phyloP scores from a whole-genome alignment of 768 basidiomycete genomes.

The Lactarius sanguifluus region DNA sequence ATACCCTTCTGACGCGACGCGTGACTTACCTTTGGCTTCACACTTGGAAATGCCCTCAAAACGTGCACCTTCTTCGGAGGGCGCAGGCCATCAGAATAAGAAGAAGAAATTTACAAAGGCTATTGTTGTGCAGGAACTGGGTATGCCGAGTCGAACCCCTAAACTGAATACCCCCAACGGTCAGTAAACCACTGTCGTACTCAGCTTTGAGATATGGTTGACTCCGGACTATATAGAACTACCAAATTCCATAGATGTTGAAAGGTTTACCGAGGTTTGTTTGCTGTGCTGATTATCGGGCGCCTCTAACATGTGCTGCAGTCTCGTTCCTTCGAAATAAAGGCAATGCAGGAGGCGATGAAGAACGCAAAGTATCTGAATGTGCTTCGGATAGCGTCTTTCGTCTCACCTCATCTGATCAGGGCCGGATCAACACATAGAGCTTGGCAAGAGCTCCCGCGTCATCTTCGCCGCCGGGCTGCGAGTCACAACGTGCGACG shows the following conservation, averaged over 20 bases:
- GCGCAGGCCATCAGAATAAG: constrained; percentile 56
- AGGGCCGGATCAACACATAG: constrained; percentile 74
- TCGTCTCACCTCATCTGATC: constrained; percentile 4
- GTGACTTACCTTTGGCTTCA: not conserved
- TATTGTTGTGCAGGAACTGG: constrained; percentile 58
- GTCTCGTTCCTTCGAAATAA: constrained; percentile 87
- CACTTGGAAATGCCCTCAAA: constrained; percentile 42
- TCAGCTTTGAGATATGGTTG: not conserved
- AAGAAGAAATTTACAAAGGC: constrained; percentile 63
- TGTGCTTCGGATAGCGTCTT: not conserved
- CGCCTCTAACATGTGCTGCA: constrained; percentile 35
- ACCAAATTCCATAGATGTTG: constrained; percentile 78
- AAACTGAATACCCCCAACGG: constrained; percentile 43
- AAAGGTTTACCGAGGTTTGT: constrained; percentile 80
- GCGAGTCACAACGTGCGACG: constrained; percentile 94
- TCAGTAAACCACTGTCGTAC: constrained; percentile 33
- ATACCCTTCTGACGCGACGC: not conserved
- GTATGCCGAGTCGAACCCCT: constrained; percentile 44
- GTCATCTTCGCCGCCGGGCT: constrained; percentile 87
- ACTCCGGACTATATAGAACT: constrained; percentile 48
- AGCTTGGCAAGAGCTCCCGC: constrained; percentile 90
- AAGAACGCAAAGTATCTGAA: constrained; percentile 63
- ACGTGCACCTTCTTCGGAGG: constrained; percentile 38
- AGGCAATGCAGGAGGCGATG: constrained; percentile 87
- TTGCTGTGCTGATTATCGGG: not conserved